Base-by-base conservation (phyloP, 345 rosid genomes). In the Syzygium jambos region DNA sequence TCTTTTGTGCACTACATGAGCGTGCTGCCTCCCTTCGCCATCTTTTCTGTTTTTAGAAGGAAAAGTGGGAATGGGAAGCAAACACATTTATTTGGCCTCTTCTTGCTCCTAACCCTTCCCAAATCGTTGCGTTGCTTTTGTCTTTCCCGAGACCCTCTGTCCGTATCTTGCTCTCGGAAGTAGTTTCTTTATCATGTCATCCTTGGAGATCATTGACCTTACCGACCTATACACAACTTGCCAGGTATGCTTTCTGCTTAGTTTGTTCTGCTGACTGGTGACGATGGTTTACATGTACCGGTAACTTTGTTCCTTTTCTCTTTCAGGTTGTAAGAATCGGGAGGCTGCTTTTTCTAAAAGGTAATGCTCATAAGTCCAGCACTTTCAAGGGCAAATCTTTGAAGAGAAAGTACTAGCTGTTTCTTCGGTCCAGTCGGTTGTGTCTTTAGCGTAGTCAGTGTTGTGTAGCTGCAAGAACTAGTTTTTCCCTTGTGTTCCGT, bases 1-100 rank as follows among this genome's bases (percentile, higher is more conserved):
- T 85, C 85, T 87, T 78, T 73, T n/a, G 8, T 65, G 51, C 88
- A 54, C 87, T 80, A 84, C 84, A 27, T 49, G 49, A 80, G 88
- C 86, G 27, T 73, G 49, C 82, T 38, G 49, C 86, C 89, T 90
- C 88, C 89, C 93, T 91, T 91, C 84, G 43, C 92, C 95, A 87
- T 85, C 90, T 89, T 91, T 94, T 91, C 96, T 87, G 90, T 78
- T 93, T 97, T 98, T 95, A 29, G 90, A 92, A 89, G 91, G 93
- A 93, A 93, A 92, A 90, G 90, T 92, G 96, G 97, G 91, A 92
- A 91, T 91, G 89, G 90, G 88, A 86, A 92, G 82, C 85, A 86
- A 73, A 88, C 65, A 55, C 84, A 85, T 89, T 90, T 57, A 13
- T 88, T 91, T 92, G 89, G 89, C 91, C 78, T 17, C 82, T 73